Conservation (phyloP, 179 eudicot species). For the Silene vulgaris region DNA sequence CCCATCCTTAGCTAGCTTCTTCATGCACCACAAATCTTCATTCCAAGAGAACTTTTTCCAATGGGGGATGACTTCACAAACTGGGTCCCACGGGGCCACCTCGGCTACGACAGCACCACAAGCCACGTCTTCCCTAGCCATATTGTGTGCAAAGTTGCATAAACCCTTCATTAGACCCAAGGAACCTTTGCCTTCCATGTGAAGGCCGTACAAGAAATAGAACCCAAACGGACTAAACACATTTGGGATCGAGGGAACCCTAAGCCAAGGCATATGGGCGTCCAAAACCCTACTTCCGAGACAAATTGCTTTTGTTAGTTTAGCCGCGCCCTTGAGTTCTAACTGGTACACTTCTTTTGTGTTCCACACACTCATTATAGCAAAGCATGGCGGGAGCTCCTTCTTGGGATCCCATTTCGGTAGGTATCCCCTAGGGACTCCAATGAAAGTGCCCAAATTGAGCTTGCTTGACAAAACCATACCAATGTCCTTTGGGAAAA, state of each 20-base stretch:
- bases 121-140: conserved; percentile 53
- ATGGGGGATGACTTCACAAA: conserved; percentile 57
- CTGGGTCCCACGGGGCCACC: conserved; percentile 62
- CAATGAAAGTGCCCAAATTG: conserved; percentile 70
- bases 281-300: conserved; percentile 61
- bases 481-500: conserved; percentile 66
- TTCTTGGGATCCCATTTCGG: conserved; percentile 46
- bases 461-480: conserved; percentile 45
- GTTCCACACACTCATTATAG: conserved; percentile 80
- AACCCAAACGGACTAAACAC: conserved; percentile 62
- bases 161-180: conserved; percentile 55
- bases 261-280: conserved; percentile 66
- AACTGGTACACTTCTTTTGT: conserved; percentile 66
- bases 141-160: conserved; percentile 63
- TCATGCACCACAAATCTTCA: conserved; percentile 82
- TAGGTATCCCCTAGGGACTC: conserved; percentile 43
- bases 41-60: conserved; percentile 74
- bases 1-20: conserved; percentile 35
- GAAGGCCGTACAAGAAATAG: conserved; percentile 68
- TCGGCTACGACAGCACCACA: conserved; percentile 75
- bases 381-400: conserved; percentile 53
- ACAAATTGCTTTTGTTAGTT: conserved; percentile 45
- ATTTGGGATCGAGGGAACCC: conserved; percentile 69
- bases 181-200: conserved; percentile 66
- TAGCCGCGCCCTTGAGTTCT: conserved; percentile 70